Evolutionary conservation across 148 eudicot genomes (phyloP), one percentile per base, ranked within the genome.

Genomic region (Rhododendron henanense): DNA sequence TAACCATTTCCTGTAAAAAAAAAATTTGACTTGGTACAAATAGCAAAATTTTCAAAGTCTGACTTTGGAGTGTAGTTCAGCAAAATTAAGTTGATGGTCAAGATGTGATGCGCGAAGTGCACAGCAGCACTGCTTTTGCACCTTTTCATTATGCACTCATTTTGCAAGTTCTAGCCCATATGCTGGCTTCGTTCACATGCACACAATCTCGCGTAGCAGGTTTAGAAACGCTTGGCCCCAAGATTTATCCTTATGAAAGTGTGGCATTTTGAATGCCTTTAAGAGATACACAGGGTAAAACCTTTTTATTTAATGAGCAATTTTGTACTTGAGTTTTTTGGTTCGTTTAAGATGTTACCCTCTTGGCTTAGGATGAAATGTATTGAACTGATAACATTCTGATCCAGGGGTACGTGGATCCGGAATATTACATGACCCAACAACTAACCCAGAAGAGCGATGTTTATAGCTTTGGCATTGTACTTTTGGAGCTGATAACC

Each of bases 351-450:
- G 23, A 15, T 35, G 23, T 21, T 3, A 63, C 31, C 28, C 28
- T 63, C 8, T 44, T 25, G 31, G 21, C 44, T 25, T 14, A 47
- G 11, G 44, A 82, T 83, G 69, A 23, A 53, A 25, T 6, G 28
- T 5, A 15, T 11, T 23, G 31, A 67, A 45, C 8, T 69, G 13
- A 10, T 8, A 2, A 1, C 35, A 50, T 85, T 37, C 11, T 85
- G 0, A 35, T 85, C 41, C 28, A 85, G 83, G 87, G 87, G 59
- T 85, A 85, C 37, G 10, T 85, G 79, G 87, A 85, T 69, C 87
- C 87, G 0, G 87, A 85, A 78, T 85, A 78, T 67, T 85, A 78
- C 87, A 23, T 48, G 63, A 80, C 57, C 61, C 41, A 50, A 25
- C 63, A 25, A 35, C 25, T 80, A 37, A 81, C 83, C 14, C 67